Percentiles rank a stretch among this genome's conserved stretches.
Evolutionary conservation across 805 yeast genomes (phyloP).

Genomic region (Sugiyamaella valdiviana): DNA sequence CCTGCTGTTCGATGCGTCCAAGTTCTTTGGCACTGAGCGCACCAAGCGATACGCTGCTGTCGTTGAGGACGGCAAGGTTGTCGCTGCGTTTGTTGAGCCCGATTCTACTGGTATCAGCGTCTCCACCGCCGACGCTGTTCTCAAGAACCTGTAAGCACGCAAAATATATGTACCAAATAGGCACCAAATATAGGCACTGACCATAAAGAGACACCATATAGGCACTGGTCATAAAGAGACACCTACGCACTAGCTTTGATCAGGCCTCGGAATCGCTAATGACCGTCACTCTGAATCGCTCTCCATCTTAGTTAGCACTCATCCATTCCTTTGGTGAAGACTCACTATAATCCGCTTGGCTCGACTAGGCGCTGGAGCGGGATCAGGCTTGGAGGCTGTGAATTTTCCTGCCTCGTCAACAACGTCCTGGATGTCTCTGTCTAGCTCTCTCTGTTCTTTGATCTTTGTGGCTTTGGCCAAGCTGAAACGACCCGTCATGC

Average conservation of each 20-base stretch:
- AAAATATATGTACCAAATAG: not conserved
- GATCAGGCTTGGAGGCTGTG: not conserved
- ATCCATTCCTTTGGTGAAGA: too few species aligned
- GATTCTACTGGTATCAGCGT: constrained; percentile 64
- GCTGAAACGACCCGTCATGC: constrained; percentile 27
- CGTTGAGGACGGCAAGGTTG: constrained; percentile 69
- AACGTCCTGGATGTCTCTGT: constrained; percentile 20
- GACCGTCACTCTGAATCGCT: not conserved
- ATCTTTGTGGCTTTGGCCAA: constrained; percentile 24
- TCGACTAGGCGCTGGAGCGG: not conserved
- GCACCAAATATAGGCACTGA: not conserved
- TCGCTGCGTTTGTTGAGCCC: constrained; percentile 66
- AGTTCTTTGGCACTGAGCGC: constrained; percentile 70
- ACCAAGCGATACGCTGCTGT: constrained; percentile 69
- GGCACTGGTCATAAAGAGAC: not conserved
- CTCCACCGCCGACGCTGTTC: constrained; percentile 25
- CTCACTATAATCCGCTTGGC: not conserved
- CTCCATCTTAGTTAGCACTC: not conserved
- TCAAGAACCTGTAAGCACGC: constrained; percentile 21
- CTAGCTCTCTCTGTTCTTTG: constrained; percentile 23
- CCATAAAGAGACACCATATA: not conserved
- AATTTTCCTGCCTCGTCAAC: constrained; percentile 17
- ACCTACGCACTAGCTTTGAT: not conserved
- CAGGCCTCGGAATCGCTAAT: not conserved
- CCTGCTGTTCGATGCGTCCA: constrained; percentile 66